Percentiles rank a stretch among this genome's conserved stretches.
Conservation (phyloP, 495 filamentous ascomycete genomes). For the Penicillium ochrochloron region DNA sequence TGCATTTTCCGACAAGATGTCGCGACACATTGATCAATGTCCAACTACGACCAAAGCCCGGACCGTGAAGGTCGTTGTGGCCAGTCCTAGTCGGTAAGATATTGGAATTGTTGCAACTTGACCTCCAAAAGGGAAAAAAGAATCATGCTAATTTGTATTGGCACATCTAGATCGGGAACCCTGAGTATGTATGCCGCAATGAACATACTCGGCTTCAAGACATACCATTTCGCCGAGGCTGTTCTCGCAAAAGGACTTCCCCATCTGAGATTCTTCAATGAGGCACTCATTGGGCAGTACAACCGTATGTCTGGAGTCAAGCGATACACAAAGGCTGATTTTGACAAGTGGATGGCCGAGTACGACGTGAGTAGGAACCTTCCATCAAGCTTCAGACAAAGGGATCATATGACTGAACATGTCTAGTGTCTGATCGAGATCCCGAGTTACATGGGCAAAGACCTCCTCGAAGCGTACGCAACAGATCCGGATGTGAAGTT, state of each 20-base stretch:
- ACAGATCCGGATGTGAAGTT: conserved; percentile 36
- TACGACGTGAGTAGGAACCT: conserved; percentile 25
- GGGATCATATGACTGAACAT: not conserved
- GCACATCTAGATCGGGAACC: conserved; percentile 25
- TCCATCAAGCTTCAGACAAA: not conserved
- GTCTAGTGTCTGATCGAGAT: conserved; percentile 32
- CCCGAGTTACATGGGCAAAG: conserved; percentile 22
- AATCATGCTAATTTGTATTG: not conserved
- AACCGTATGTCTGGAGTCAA: conserved; percentile 27
- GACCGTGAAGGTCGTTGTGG: conserved; percentile 28
- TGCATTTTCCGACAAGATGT: conserved; percentile 10
- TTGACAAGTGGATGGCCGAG: conserved; percentile 28
- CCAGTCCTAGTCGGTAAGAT: conserved; percentile 31
- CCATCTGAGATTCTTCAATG: conserved; percentile 28
- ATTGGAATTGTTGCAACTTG: not conserved
- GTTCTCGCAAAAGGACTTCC: conserved; percentile 6
- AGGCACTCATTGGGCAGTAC: conserved; percentile 21
- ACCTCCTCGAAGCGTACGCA: conserved; percentile 22
- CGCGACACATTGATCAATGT: conserved; percentile 23
- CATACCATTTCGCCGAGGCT: conserved; percentile 32
- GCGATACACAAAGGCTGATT: conserved; percentile 21
- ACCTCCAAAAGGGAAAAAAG: too few relatives aligned
- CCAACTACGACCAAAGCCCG: conserved; percentile 16
- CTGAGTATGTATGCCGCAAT: conserved; percentile 29
- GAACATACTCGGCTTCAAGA: conserved; percentile 29